Evolutionary conservation across 495 filamentous ascomycete genomes (phyloP), one percentile per base, ranked within the genome.

Genomic region (Aspergillus wentii): DNA sequence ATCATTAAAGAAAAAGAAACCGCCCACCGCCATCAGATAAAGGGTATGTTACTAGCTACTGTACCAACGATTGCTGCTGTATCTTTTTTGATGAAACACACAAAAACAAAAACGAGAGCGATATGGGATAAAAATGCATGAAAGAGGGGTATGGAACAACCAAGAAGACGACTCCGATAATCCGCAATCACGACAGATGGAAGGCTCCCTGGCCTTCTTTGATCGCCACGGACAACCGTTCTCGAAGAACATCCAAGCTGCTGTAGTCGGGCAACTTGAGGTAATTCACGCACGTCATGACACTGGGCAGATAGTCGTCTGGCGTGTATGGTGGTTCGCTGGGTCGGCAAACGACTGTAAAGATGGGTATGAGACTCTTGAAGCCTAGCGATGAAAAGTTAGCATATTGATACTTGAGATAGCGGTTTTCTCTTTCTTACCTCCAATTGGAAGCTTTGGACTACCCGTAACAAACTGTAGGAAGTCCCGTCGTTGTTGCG

Each of bases 231-330:
- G 79, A 79, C 21, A 99, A 66, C 56, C 83, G 82, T 49, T 80
- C 71, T 38, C 72, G 78, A 55, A 99, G 75, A 25, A 85, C 74
- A 11, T 88, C 76, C 43, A 95, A 63, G 51, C 66, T 77, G 49
- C 82, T 91, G 65, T 99, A 99, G 63, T 99, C 89, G 15, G 94
- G 94, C 52, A 99, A 72, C 62, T 99, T 99, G 47, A 99, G 83
- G 58, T 99, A 99, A 58, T 99, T 99, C 57, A 95, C 92, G 60
- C 94, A 97, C 30, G 94, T 99, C 94, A 99, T 99, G 55, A 97
- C 94, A 52, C 90, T 96, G 17, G 94, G 89, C 22, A 99, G 74
- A 49, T 96, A 97, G 62, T 97, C 94, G 56, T 99, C 94, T 3
- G 92, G 94, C 6, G 83, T 85, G 60, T 88, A 94, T 2, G 92